Conservation (phyloP, 78 protist species). For the Dictyostelium capitatum region DNA sequence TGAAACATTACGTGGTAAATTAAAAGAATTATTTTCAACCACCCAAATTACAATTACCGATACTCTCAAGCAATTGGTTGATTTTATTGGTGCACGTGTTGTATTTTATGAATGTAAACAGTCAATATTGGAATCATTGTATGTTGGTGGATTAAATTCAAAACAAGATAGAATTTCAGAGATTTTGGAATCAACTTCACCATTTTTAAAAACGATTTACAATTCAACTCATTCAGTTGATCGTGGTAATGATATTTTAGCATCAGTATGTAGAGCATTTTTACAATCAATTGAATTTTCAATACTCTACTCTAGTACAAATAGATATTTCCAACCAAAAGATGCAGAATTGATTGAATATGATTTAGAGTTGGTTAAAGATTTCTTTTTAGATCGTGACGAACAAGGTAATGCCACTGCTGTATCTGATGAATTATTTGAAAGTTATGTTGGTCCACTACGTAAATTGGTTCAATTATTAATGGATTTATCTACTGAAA, state of each 20-base stretch:
- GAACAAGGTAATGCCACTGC: slow-evolving; percentile 61
- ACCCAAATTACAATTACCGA: not conserved
- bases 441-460: not conserved
- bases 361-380: slow-evolving; percentile 57
- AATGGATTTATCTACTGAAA: slow-evolving; percentile 38
- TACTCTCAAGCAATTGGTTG: not conserved
- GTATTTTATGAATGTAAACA: slow-evolving; percentile 42
- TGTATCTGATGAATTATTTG: slow-evolving; percentile 28
- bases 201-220: slow-evolving; percentile 39
- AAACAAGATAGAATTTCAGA: slow-evolving; percentile 14
- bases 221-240: slow-evolving; percentile 4
- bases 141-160: not conserved
- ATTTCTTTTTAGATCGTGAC: slow-evolving; percentile 72
- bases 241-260: slow-evolving; percentile 47
- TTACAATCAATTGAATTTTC: slow-evolving; percentile 24
- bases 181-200: slow-evolving; percentile 33
- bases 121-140: not conserved
- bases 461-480: slow-evolving; percentile 20
- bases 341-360: slow-evolving; percentile 44
- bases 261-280: slow-evolving; percentile 55
- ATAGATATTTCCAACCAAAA: slow-evolving; percentile 34
- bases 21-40: slow-evolving; percentile 28
- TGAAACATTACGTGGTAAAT: not conserved
- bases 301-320: slow-evolving; percentile 49
- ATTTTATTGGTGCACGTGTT: slow-evolving; percentile 61